Percentiles rank a stretch among this genome's conserved stretches.
phyloP scores from a whole-genome alignment of 1,284 basidiomycete genomes.

The Cystobasidiaceae sp. region DNA sequence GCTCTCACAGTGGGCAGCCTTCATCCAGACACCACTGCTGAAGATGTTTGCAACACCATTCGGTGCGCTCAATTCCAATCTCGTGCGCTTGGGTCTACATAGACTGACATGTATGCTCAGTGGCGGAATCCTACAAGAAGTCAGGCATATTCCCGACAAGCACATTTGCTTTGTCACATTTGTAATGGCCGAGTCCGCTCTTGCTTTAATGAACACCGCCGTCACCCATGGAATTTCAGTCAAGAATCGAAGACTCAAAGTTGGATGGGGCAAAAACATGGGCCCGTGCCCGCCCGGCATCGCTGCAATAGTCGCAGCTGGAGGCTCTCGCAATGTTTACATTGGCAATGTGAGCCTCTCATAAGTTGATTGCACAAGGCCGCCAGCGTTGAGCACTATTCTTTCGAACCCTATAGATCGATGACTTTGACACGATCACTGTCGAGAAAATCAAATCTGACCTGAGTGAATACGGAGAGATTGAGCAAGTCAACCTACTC shows the following conservation, averaged over 20 bases:
- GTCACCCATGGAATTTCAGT: slow-evolving; percentile 78
- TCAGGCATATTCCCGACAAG: slow-evolving; percentile 82
- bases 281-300: slow-evolving; percentile 72
- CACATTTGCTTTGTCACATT: slow-evolving; percentile 54
- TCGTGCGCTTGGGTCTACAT: neutral
- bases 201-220: slow-evolving; percentile 84
- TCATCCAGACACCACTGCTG: slow-evolving; percentile 81
- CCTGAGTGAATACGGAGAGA: slow-evolving; percentile 87
- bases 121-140: slow-evolving; percentile 76
- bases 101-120: neutral
- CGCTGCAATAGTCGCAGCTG: slow-evolving; percentile 77
- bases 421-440: slow-evolving; percentile 80
- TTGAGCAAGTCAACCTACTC: slow-evolving; percentile 90
- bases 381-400: neutral
- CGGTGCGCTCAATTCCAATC: slow-evolving; percentile 46
- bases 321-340: slow-evolving; percentile 90
- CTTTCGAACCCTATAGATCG: slow-evolving; percentile 53
- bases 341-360: slow-evolving; percentile 56
- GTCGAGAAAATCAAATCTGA: slow-evolving; percentile 80
- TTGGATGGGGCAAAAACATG: slow-evolving; percentile 70
- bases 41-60: slow-evolving; percentile 89
- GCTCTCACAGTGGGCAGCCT: slow-evolving; percentile 67
- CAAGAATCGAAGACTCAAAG: slow-evolving; percentile 83
- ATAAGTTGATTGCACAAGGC: neutral
- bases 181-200: slow-evolving; percentile 78